Base-by-base conservation (phyloP, 306 rosid species). In the Lotus japonicus region DNA sequence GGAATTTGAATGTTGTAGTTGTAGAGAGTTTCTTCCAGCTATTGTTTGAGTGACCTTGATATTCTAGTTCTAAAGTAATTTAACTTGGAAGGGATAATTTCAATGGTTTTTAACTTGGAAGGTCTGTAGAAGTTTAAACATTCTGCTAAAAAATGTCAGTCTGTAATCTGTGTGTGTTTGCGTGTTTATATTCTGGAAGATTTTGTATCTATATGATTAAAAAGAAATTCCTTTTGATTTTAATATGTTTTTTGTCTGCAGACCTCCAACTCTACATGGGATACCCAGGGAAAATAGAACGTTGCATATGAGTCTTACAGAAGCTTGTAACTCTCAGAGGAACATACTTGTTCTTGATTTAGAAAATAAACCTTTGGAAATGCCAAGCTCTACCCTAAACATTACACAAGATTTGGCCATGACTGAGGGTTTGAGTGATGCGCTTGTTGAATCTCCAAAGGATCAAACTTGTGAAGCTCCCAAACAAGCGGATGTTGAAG, bases 201-300 rank as follows among this genome's bases (percentile, higher is more conserved):
- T 68, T 50, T 16, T 50, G 1, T 42, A 6, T 12, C 2, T 16
- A 1, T 45, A 6, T 38, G 36, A 31, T 36, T 43, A 8, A 2
- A 7, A 51, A 23, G 18, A 28, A 46, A 55, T 1, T 23, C 11
- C 26, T 11, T 12, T 17, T 50, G 71, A 60, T 36, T 26, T 62
- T 71, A 54, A 39, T 56, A 15, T 43, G 59, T 58, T 63, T 63
- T 44, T 62, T 71, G 21, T 77, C 82, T 82, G 76, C 84, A 94
- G 98, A 81, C 78, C 89, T 13, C 87, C 94, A 54, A 94, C 97
- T 62, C 94, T 94, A 11, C 86, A 82, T 49, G 98, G 97, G 71
- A 84, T 94, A 49, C 97, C 97, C 67, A 79, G 95, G 74, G 97
- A 88, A 79, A 85, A 84, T 72, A 85, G 84, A 73, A 75, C 83